Evolutionary conservation across 441 rosid species (phyloP).

Genomic region (Pelargonium australe): DNA sequence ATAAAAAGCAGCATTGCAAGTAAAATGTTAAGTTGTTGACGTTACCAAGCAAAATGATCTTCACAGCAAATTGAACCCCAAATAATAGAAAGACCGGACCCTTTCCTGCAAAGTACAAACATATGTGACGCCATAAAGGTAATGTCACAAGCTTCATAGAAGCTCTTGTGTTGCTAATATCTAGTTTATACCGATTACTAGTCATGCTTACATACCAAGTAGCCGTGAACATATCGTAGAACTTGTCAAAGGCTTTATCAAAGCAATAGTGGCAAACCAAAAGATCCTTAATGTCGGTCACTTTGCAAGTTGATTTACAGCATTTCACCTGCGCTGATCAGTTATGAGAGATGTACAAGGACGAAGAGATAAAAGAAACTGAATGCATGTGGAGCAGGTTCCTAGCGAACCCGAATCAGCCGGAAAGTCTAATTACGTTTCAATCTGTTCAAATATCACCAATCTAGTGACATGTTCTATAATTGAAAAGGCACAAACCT

Average conservation of each 20-base stretch:
- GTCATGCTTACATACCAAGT: slow-evolving; percentile 42
- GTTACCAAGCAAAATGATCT: slow-evolving; percentile 63
- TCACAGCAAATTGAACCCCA: slow-evolving; percentile 64
- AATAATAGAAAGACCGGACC: slow-evolving; percentile 46
- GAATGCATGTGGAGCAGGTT: too few species aligned
- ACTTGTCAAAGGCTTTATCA: slow-evolving; percentile 61
- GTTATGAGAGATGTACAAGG: too few species aligned
- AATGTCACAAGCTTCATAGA: neutral
- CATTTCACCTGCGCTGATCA: slow-evolving; percentile 53
- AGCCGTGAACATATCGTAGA: slow-evolving; percentile 58
- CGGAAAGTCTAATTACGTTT: too few species aligned
- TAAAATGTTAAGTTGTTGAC: neutral
- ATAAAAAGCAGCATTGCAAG: neutral
- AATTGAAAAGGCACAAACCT: too few species aligned
- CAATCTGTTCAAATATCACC: too few species aligned
- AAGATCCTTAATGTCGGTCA: slow-evolving; percentile 56
- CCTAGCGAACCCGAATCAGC: too few species aligned
- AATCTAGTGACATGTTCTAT: too few species aligned
- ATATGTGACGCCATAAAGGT: neutral
- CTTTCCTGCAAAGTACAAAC: slow-evolving; percentile 40
- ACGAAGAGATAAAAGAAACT: neutral
- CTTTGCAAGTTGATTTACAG: slow-evolving; percentile 62
- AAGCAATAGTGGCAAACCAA: slow-evolving; percentile 62
- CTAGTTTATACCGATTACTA: neutral
- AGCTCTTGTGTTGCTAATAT: neutral